Percentiles rank a stretch among this genome's conserved stretches.
Evolutionary conservation across 306 rosid genomes (phyloP).

Genomic region (Hylodesmum podocarpum): DNA sequence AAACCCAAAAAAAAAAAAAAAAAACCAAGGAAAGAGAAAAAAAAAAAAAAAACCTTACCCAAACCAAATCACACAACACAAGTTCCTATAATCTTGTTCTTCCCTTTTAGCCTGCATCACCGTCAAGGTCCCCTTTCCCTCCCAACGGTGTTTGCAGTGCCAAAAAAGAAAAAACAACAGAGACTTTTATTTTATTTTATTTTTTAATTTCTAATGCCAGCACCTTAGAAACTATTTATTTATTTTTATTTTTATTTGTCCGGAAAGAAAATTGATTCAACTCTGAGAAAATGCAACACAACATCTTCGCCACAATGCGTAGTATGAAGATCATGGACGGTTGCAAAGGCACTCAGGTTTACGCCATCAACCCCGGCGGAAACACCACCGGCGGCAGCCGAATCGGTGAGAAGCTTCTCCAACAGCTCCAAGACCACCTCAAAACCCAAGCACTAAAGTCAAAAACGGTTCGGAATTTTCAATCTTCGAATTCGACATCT

Average conservation of each 20-base stretch:
- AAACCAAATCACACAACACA: background rate
- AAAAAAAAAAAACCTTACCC: background rate
- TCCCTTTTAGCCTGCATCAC: slow-evolving; percentile 24
- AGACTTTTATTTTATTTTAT: background rate
- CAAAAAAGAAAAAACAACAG: background rate
- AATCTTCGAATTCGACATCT: slow-evolving; percentile 21
- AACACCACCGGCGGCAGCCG: slow-evolving; percentile 17
- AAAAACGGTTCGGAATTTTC: slow-evolving; percentile 44
- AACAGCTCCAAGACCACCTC: slow-evolving; percentile 58
- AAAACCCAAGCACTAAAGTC: slow-evolving; percentile 43
- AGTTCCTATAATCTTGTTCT: background rate
- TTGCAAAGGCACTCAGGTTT: slow-evolving; percentile 74
- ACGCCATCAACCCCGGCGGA: slow-evolving; percentile 49
- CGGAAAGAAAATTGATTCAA: background rate
- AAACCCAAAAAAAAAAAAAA: background rate
- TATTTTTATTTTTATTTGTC: background rate
- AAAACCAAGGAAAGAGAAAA: background rate
- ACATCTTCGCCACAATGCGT: slow-evolving; percentile 69
- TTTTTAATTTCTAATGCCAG: background rate
- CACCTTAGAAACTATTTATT: background rate
- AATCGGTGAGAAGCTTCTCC: slow-evolving; percentile 57
- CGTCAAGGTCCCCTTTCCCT: background rate
- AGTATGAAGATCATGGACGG: slow-evolving; percentile 84
- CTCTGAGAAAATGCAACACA: slow-evolving; percentile 65
- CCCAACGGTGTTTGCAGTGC: slow-evolving; percentile 28